Evolutionary conservation across 306 rosid genomes (phyloP), one percentile per base, ranked within the genome.

Genomic region (Inga laurina): DNA sequence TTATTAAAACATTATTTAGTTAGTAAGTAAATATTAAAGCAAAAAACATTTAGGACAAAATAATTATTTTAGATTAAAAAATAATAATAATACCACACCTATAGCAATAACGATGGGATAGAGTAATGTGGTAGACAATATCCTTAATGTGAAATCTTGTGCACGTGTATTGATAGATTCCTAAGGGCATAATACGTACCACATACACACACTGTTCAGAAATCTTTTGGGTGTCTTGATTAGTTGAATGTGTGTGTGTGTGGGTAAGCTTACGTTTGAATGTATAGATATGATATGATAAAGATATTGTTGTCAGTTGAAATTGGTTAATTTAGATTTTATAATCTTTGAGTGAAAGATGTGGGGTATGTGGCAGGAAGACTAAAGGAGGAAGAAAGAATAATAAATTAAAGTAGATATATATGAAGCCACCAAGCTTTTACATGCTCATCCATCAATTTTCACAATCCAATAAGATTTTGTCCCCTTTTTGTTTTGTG

Each of bases 401-500:
- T 57, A 19, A 57, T 19, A 57, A 57, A 57, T n/a, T 57, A 57
- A 21, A 57, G 64, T 0, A 57, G 64, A 57, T 57, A 21, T n/a
- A 8, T n/a, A 57, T 9, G 12, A 57, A n/a, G 73, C 73, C 45
- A 69, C 74, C 74, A 41, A 19, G 75, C 52, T 43, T 70, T 70
- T 10, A 19, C 61, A 54, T 41, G 32, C 30, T 3, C 7, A 70
- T 70, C 75, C 52, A 21, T 70, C 34, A 41, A 70, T 41, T 39
- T 10, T 10, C 52, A 19, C 24, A n/a, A 24, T 7, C 37, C 34
- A 43, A 41, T 39, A 41, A 70, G 75, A 70, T 70, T n/a, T 70
- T 70, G 75, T 70, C 43, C 52, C 52, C 75, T 70, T 70, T 41
- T 19, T 70, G 75, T 70, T 39, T 70, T 21, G 52, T 70, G 32